These are phyloP conservation scores for Cyclocybe aegerita DNA, from an alignment of 768 basidiomycete species.

Conservation along the genomic window DNA sequence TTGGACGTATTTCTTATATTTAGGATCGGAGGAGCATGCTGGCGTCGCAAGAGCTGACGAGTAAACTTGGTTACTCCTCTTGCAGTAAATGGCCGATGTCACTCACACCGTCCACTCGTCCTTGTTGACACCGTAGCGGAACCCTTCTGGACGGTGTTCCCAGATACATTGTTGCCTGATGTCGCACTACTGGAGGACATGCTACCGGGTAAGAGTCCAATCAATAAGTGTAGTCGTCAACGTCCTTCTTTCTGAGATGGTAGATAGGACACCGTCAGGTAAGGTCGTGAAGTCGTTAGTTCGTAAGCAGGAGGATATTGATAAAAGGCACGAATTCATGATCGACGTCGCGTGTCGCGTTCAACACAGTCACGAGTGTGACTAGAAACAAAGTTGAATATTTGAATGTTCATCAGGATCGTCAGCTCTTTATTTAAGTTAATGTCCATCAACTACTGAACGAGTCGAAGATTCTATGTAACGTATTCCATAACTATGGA, in stretches of 20 bases:
- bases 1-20: slow-evolving; percentile 90
- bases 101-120: slow-evolving; percentile 53
- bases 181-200: too few relatives aligned
- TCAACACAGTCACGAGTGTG: too few relatives aligned
- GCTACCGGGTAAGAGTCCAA: too few relatives aligned
- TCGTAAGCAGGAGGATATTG: not conserved
- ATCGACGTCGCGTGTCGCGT: too few relatives aligned
- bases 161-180: slow-evolving; percentile 31
- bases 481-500: too few relatives aligned
- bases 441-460: too few relatives aligned
- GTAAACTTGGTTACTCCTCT: slow-evolving; percentile 2
- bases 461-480: too few relatives aligned
- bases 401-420: too few relatives aligned
- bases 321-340: too few relatives aligned
- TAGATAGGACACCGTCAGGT: not conserved
- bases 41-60: slow-evolving; percentile 48
- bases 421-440: too few relatives aligned
- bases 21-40: slow-evolving; percentile 75
- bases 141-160: slow-evolving; percentile 34
- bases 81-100: not conserved
- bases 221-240: too few relatives aligned
- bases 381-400: too few relatives aligned
- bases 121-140: slow-evolving; percentile 40
- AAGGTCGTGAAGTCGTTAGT: not conserved
- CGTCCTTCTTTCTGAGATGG: not conserved